These are phyloP conservation scores for Recurvomyces mirabilis DNA, from an alignment of 495 filamentous ascomycete genomes.

Conservation along the genomic window DNA sequence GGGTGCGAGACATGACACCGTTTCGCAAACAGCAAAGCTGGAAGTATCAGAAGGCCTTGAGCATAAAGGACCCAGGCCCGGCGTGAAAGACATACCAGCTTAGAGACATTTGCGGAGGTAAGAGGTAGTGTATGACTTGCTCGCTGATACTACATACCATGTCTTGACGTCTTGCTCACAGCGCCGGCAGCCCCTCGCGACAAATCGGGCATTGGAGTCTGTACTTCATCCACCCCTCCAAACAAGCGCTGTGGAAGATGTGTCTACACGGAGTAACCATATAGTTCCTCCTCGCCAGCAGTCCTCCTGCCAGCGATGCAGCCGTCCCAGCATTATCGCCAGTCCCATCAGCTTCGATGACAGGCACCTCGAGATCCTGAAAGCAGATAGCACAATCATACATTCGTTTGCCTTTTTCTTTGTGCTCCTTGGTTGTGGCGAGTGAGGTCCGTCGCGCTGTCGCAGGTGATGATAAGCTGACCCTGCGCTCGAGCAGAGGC, in stretches of 20 bases:
- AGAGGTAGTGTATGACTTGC: neutral
- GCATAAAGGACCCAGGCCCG: neutral
- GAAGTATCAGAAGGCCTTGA: too few species aligned
- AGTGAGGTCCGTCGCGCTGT: neutral
- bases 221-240: constrained; percentile 94
- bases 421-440: constrained; percentile 15
- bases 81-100: neutral
- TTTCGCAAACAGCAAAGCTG: too few species aligned
- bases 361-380: constrained; percentile 78
- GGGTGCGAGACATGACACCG: too few species aligned
- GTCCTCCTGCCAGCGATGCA: constrained; percentile 60
- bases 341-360: constrained; percentile 49
- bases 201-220: constrained; percentile 92
- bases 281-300: constrained; percentile 67
- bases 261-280: constrained; percentile 98
- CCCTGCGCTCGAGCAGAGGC: constrained; percentile 22
- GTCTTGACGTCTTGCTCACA: constrained; percentile 38
- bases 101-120: neutral
- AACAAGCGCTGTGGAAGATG: constrained; percentile 85
- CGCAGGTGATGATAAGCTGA: neutral
- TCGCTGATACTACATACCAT: neutral
- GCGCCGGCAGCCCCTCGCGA: constrained; percentile 72
- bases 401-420: constrained; percentile 44
- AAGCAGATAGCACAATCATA: constrained; percentile 95
- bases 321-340: constrained; percentile 36